Conservation (phyloP, 106 monocot species). For the Iris macrosiphon region DNA sequence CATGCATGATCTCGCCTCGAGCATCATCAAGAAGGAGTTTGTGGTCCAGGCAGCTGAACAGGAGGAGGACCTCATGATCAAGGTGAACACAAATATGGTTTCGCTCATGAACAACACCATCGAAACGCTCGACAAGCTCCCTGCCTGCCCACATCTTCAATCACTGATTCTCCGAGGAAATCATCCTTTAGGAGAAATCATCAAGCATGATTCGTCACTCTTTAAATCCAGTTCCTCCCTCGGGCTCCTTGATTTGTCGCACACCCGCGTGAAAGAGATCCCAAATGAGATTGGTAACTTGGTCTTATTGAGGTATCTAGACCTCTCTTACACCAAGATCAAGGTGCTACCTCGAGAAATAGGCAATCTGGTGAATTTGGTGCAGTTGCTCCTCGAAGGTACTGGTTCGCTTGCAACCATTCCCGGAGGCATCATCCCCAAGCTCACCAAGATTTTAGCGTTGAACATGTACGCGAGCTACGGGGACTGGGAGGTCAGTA, state of each 20-base stretch:
- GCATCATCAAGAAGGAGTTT: not conserved
- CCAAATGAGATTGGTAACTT: not conserved
- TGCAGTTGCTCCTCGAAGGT: not conserved
- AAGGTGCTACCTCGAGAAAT: slow-evolving; percentile 7
- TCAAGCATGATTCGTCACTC: not conserved
- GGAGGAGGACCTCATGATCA: not conserved
- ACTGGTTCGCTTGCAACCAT: not conserved
- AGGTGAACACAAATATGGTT: not conserved
- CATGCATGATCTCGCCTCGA: slow-evolving; percentile 1
- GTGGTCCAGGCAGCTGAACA: not conserved
- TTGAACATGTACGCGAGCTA: not conserved
- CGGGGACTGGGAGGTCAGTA: not conserved
- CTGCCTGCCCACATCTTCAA: not conserved
- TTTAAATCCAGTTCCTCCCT: not conserved
- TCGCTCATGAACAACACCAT: slow-evolving; percentile 3
- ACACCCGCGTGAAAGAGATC: slow-evolving; percentile 1
- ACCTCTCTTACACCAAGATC: slow-evolving; percentile 8
- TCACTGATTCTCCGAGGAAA: slow-evolving; percentile 9
- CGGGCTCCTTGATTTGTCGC: slow-evolving; percentile 8
- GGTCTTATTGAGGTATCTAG: not conserved
- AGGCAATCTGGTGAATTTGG: not conserved
- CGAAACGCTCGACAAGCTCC: not conserved
- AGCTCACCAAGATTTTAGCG: not conserved
- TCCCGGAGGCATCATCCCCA: not conserved
- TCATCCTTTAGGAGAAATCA: not conserved